Conservation (phyloP, 2,329 filamentous ascomycete species). For the Colletotrichum sp. region DNA sequence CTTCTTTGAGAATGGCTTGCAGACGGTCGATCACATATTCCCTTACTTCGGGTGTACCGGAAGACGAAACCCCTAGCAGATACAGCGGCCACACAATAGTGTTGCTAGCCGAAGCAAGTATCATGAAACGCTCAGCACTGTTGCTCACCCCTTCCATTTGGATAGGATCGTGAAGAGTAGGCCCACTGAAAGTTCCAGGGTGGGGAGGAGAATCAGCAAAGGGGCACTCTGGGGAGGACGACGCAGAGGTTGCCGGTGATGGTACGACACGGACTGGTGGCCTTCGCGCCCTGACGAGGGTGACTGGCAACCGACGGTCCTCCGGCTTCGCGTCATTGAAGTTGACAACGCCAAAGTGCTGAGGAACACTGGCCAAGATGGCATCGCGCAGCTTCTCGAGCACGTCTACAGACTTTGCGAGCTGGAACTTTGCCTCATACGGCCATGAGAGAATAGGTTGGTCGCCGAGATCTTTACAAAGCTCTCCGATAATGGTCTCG, state of each 20-base stretch:
- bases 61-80: conserved; percentile 51
- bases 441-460: conserved; percentile 23
- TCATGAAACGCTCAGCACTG: conserved; percentile 50
- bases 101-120: conserved; percentile 51
- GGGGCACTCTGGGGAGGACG: conserved; percentile 26
- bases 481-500: conserved; percentile 49
- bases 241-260: conserved; percentile 28
- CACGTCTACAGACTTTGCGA: conserved; percentile 39
- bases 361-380: conserved; percentile 51
- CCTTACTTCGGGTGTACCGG: conserved; percentile 43
- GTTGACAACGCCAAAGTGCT: conserved; percentile 53
- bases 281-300: conserved; percentile 32
- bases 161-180: conserved; percentile 45
- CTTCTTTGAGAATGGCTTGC: conserved; percentile 48
- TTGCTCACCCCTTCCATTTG: conserved; percentile 36
- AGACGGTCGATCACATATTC: conserved; percentile 50
- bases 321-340: conserved; percentile 37
- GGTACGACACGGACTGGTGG: conserved; percentile 31
- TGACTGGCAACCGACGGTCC: conserved; percentile 22
- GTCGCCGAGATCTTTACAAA: conserved; percentile 35
- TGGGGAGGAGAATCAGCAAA: conserved; percentile 1
- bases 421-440: conserved; percentile 35
- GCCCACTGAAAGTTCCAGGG: conserved; percentile 17
- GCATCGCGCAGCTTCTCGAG: conserved; percentile 44
- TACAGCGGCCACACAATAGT: conserved; percentile 56